Evolutionary conservation across 2,329 filamentous ascomycete species (phyloP).

Genomic region (Trichophyton verrucosum): DNA sequence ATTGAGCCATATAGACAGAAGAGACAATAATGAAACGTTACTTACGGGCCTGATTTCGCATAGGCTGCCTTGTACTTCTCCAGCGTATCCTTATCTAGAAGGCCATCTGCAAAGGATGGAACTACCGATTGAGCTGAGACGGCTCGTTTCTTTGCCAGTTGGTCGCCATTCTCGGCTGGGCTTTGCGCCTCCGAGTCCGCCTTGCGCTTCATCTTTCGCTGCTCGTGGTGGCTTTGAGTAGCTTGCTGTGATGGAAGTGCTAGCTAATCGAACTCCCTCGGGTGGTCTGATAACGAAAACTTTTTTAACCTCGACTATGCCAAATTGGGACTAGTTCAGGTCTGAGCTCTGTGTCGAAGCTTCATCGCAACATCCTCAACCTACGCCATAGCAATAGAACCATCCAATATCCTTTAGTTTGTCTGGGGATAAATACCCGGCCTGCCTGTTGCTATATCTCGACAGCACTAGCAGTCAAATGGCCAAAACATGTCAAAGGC

Average conservation of each 20-base stretch:
- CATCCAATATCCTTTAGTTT: no score
- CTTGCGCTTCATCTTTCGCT: slow-evolving; percentile 33
- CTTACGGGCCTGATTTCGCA: slow-evolving; percentile 32
- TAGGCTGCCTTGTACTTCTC: slow-evolving; percentile 34
- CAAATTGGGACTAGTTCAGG: no score
- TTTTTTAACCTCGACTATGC: not conserved
- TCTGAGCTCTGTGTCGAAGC: no score
- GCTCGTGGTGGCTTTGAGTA: not conserved
- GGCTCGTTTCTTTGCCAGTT: slow-evolving; percentile 28
- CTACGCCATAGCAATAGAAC: no score
- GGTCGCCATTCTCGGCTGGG: slow-evolving; percentile 21
- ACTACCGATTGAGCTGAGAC: slow-evolving; percentile 27
- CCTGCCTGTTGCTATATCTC: not conserved
- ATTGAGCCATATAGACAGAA: not conserved
- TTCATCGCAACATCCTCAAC: no score
- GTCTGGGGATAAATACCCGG: no score
- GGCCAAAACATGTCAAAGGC: slow-evolving; percentile 8
- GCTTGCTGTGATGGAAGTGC: not conserved
- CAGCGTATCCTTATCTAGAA: slow-evolving; percentile 31
- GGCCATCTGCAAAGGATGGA: slow-evolving; percentile 32
- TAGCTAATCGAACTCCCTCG: not conserved
- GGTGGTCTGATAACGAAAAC: not conserved
- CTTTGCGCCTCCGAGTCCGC: slow-evolving; percentile 22
- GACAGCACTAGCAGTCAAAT: slow-evolving; percentile 5
- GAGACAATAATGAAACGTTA: slow-evolving; percentile 5